Base-by-base conservation (phyloP, 164 flowering plant species). In the Kingdonia uniflora region DNA sequence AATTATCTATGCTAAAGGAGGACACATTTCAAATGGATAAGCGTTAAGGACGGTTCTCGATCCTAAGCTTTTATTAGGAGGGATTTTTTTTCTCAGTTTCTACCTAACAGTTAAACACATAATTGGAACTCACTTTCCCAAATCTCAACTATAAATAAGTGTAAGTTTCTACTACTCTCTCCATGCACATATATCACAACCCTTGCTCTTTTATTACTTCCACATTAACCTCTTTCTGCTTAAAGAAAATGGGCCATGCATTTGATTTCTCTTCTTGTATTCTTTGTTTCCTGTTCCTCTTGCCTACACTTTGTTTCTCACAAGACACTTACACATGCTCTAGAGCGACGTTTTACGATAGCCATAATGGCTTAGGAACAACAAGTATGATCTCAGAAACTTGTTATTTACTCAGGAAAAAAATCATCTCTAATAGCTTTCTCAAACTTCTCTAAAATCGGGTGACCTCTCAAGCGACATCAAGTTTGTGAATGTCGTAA, bases 261-360 rank as follows among this genome's bases (percentile, higher is more conserved):
- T 21, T 57, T 33, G 33, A 8, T 35, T 43, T 41, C 24, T 26
- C 19, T 52, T 53, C 14, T 3, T 51, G n/a, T 16, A 33, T 65
- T 49, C 37, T 74, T n/a, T n/a, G n/a, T 11, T 15, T 64, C 21
- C 15, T 73, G 54, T 16, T 76, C 43, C 52, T 82, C 17, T 48
- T 76, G 59, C 80, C 79, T 61, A 69, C 65, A 15, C 43, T 75
- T 0, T 69, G 81, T 51, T 43, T 38, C 52, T 67, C 74, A 40
- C 68, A 76, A 35, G 74, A 67, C 15, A 29, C 65, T 11, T 85
- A 65, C 52, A 57, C 56, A 1, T 45, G 41, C 67, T 74, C 94
- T 0, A 71, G 94, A 68, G 95, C 97, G 7, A 80, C 94, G 10
- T 86, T 62, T 58, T 84, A 79, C 65, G 95, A 90, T 15, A 86